These are phyloP conservation scores for Cotoneaster glaucophyllus DNA, from an alignment of 306 rosid species.

Conservation along the genomic window DNA sequence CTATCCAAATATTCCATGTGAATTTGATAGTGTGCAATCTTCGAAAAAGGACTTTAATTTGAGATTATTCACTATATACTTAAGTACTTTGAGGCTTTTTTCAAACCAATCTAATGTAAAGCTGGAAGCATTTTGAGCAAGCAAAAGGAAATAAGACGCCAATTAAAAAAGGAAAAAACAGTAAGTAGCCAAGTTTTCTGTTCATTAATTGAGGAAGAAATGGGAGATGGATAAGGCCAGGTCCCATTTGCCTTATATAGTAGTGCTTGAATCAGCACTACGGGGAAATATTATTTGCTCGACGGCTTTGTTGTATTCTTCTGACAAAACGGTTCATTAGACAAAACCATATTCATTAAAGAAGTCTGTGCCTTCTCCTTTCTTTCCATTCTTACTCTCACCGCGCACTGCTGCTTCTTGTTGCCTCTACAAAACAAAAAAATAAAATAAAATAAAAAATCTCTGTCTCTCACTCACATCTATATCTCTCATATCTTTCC, in stretches of 20 bases:
- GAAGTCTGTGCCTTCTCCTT: too few species aligned
- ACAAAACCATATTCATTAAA: too few species aligned
- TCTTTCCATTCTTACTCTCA: too few species aligned
- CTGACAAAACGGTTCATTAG: too few species aligned
- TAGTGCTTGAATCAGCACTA: not conserved
- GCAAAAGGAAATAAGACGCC: constrained; percentile 10
- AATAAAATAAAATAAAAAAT: too few species aligned
- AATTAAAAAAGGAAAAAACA: not conserved
- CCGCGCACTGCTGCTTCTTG: too few species aligned
- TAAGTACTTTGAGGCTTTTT: not conserved
- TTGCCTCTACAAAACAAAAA: too few species aligned
- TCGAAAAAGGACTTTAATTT: not conserved
- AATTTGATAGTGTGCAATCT: not conserved
- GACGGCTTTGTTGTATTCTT: too few species aligned
- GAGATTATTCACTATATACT: not conserved
- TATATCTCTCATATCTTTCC: too few species aligned
- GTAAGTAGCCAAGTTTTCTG: constrained; percentile 20
- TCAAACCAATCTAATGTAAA: not conserved
- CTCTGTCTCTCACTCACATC: too few species aligned
- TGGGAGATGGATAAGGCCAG: constrained; percentile 26
- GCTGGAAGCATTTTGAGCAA: constrained; percentile 25
- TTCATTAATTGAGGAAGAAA: constrained; percentile 36
- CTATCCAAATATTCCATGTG: not conserved
- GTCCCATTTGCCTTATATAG: constrained; percentile 38
- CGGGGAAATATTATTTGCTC: too few species aligned